Conservation (phyloP, 306 rosid genomes). For the Vigna angularis region DNA sequence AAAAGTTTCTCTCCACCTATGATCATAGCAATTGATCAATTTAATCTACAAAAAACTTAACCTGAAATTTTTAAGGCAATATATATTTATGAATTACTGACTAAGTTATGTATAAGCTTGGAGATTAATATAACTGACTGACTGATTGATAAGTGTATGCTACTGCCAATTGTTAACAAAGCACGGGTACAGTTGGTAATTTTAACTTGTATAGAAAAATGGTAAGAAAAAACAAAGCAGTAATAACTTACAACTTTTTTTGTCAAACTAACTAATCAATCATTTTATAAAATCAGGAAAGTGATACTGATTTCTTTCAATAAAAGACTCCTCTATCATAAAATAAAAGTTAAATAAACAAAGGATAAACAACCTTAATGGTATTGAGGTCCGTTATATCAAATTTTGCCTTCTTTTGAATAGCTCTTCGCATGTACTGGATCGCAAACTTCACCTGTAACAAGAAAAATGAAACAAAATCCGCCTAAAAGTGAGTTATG, state of each 20-base stretch:
- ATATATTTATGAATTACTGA: constrained; percentile 1
- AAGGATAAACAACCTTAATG: constrained; percentile 64
- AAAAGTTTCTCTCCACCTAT: constrained; percentile 6
- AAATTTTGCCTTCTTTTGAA: constrained; percentile 98
- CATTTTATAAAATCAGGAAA: constrained; percentile 17
- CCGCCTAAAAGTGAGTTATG: constrained; percentile 3
- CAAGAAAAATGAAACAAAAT: constrained; percentile 38
- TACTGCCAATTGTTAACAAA: neutral
- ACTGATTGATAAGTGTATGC: constrained; percentile 4
- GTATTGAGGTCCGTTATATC: constrained; percentile 85
- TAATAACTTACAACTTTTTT: constrained; percentile 22
- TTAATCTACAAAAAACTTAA: constrained; percentile 11
- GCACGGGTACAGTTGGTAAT: neutral
- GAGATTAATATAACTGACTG: neutral
- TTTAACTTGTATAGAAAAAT: constrained; percentile 21
- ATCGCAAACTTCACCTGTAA: constrained; percentile 94
- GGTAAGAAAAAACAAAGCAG: constrained; percentile 19
- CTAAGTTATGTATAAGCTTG: constrained; percentile 14
- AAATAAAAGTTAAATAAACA: constrained; percentile 8
- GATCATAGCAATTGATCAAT: constrained; percentile 16
- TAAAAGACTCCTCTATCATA: constrained; percentile 45
- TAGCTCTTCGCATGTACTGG: constrained; percentile 91
- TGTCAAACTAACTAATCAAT: constrained; percentile 31
- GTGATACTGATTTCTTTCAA: constrained; percentile 18
- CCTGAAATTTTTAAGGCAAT: constrained; percentile 8